phyloP scores from a whole-genome alignment of 352 stramenopile species.

The Phytophthora fragariae region DNA sequence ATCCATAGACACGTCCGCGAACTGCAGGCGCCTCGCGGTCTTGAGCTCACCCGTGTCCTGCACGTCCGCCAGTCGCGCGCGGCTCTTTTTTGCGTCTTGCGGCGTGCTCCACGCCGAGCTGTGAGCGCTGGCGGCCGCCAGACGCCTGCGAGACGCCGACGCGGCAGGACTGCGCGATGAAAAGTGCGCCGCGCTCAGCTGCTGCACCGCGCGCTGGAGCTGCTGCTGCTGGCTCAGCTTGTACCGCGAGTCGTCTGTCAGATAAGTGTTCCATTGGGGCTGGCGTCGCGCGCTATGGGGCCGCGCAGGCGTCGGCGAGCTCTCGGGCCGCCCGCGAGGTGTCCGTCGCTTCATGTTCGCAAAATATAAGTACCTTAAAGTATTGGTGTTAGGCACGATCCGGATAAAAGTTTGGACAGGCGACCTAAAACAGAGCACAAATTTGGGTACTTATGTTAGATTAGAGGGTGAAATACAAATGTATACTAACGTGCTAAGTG shows the following conservation, averaged over 20 bases:
- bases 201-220: constrained; percentile 41
- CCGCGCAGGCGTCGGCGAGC: constrained; percentile 6
- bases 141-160: constrained; percentile 4
- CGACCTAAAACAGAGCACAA: too few species aligned
- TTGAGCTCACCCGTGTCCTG: constrained; percentile 29
- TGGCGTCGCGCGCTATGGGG: constrained; percentile 25
- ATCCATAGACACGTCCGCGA: constrained; percentile 36
- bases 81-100: constrained; percentile 3
- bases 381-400: too few species aligned
- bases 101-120: constrained; percentile 28
- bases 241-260: too few species aligned
- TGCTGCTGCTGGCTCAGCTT: too few species aligned
- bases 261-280: too few species aligned
- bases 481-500: too few species aligned
- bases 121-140: constrained; percentile 11
- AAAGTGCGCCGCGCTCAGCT: constrained; percentile 52
- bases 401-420: too few species aligned
- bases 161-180: constrained; percentile 38
- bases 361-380: too few species aligned
- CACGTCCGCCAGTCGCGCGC: constrained; percentile 17
- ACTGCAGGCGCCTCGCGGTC: constrained; percentile 29
- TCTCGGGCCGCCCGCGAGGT: constrained; percentile 18
- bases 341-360: constrained; percentile 32
- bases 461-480: too few species aligned
- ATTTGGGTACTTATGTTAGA: too few species aligned